Base-by-base conservation (phyloP, 371 early-diverging fungal genomes). In the Circinella umbellata region DNA sequence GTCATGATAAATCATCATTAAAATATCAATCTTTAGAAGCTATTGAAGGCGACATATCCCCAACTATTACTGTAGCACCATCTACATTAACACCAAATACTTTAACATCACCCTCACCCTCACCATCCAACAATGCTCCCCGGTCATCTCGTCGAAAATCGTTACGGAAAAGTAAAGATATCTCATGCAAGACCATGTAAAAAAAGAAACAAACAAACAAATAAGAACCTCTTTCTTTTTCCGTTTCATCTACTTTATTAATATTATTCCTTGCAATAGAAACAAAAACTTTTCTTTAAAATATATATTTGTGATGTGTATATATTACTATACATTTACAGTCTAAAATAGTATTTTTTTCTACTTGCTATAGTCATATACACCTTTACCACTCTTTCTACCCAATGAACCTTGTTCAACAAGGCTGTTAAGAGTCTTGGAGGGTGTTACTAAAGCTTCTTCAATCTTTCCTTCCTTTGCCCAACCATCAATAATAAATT, bases 401-500 rank as follows among this genome's bases (percentile, higher is more conserved):
- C 99, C 99, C 66, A 96, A 79, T 62, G 88, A 84, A 34, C 94
- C 94, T 68, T 89, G 79, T 13, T 67, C 78, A 47, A 97, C 96
- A 62, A 95, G 85, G 51, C 93, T 88, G 71, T 94, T 86, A 54
- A 98, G 79, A 38, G 86, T 75, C 72, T 80, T 73, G 73, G 89
- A 86, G 13, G 96, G 89, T 6, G 77, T 84, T 37, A 94, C 91
- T 63, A 95, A 77, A 69, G 87, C 85, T 66, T 80, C 78, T 68
- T 93, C 90, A 60, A 95, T 90, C 67, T 86, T 80, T 66, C 93
- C 92, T 61, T 86, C 88, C 80, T 90, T 87, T 62, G 80, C 77
- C 95, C 94, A 95, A 61, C 96, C 98, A 69, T 96, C 96, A 42
- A 89, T 87, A 78, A 98, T 97, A 78, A 93, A 96, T 84, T 97